Conservation (phyloP, 306 rosid genomes). For the Oemleria cerasiformis region DNA sequence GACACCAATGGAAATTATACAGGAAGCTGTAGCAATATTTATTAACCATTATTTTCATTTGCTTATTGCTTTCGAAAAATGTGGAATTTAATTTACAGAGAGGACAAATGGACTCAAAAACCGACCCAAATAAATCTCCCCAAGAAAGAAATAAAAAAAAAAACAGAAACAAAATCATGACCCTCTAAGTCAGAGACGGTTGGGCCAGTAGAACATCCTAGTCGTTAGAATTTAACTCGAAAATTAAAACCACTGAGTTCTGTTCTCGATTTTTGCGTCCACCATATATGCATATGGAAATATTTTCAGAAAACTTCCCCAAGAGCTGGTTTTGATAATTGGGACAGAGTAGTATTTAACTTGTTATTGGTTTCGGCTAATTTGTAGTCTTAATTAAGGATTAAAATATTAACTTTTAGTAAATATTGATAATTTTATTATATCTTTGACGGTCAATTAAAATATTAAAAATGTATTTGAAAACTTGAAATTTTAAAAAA, state of each 20-base stretch:
- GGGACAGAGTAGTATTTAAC: too few relatives aligned
- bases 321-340: too few relatives aligned
- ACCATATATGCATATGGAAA: background rate
- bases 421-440: too few relatives aligned
- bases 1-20: background rate
- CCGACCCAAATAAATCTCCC: background rate
- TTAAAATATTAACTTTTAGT: too few relatives aligned
- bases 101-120: background rate
- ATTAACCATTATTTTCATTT: background rate
- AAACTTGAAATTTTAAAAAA: too few relatives aligned
- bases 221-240: conserved; percentile 13
- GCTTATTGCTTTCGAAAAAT: background rate
- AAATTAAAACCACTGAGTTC: background rate
- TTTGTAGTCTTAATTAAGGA: too few relatives aligned
- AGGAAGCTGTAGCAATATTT: background rate
- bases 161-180: background rate
- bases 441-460: too few relatives aligned
- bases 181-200: conserved; percentile 2
- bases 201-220: conserved; percentile 31
- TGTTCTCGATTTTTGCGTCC: conserved; percentile 21
- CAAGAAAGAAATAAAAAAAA: background rate
- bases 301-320: too few relatives aligned
- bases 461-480: too few relatives aligned
- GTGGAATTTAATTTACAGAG: background rate
- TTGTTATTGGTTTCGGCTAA: too few relatives aligned